These are phyloP conservation scores for Pyricularia sp. DNA, from an alignment of 2,329 filamentous ascomycete genomes.

Conservation along the genomic window DNA sequence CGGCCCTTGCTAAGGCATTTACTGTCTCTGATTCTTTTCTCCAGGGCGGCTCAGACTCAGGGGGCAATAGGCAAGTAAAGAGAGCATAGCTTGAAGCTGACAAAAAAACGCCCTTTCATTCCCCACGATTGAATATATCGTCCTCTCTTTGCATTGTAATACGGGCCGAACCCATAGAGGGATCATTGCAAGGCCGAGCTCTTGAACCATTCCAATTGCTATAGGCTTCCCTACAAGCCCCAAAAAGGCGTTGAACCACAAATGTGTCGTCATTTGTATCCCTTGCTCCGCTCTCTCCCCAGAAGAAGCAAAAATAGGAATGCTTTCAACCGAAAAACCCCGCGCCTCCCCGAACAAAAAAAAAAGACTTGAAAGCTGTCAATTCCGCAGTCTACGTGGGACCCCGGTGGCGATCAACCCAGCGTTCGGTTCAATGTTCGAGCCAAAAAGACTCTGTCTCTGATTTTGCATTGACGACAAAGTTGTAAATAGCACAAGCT, in stretches of 20 bases:
- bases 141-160: neutral
- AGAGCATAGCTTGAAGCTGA: neutral
- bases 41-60: neutral
- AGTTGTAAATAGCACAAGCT: neutral
- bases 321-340: neutral
- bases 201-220: neutral
- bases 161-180: neutral
- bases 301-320: neutral
- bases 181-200: neutral
- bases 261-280: neutral
- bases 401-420: neutral
- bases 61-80: neutral
- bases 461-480: neutral
- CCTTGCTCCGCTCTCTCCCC: neutral
- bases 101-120: neutral
- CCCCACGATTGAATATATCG: neutral
- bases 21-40: neutral
- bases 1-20: neutral
- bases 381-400: neutral
- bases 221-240: neutral
- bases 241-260: neutral
- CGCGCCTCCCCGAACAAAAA: neutral
- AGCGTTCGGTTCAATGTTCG: neutral
- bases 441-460: neutral
- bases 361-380: neutral